Percentiles rank a stretch among this genome's conserved stretches.
phyloP scores from a whole-genome alignment of 768 basidiomycete species.

The Calocybe gangraenosa region DNA sequence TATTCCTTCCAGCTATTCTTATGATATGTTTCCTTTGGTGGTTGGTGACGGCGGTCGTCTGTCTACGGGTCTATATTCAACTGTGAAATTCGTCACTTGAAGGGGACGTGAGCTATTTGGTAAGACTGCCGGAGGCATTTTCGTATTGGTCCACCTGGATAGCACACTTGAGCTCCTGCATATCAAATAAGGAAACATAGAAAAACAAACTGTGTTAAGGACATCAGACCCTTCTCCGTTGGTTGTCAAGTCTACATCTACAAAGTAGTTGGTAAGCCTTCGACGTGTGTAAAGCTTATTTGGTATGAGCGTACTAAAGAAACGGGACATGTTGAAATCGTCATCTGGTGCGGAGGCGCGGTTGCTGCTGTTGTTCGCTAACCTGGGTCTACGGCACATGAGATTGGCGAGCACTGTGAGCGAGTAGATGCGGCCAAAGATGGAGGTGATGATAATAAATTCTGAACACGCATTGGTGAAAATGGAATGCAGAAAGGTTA shows the following conservation, averaged over 20 bases:
- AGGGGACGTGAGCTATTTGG: too few species aligned
- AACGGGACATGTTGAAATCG: not conserved
- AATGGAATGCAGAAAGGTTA: not conserved
- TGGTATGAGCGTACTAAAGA: not conserved
- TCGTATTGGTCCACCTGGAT: too few species aligned
- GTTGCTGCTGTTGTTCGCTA: not conserved
- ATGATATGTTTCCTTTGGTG: too few species aligned
- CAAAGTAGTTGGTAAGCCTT: not conserved
- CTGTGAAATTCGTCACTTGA: too few species aligned
- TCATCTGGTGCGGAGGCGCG: not conserved
- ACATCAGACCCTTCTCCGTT: too few species aligned
- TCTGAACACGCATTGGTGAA: not conserved
- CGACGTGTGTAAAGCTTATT: not conserved
- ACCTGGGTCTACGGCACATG: conserved; percentile 27
- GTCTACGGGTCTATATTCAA: too few species aligned
- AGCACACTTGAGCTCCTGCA: too few species aligned
- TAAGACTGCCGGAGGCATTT: too few species aligned
- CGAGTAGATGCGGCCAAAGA: conserved; percentile 13
- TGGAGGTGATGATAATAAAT: conserved; percentile 5
- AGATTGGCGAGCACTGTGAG: conserved; percentile 12
- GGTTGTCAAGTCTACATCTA: not conserved
- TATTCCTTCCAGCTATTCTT: too few species aligned
- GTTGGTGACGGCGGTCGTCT: too few species aligned
- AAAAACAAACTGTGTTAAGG: too few species aligned
- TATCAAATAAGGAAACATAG: too few species aligned